Evolutionary conservation across 208 protist genomes (phyloP).

Genomic region (Trichomonas tenax): DNA sequence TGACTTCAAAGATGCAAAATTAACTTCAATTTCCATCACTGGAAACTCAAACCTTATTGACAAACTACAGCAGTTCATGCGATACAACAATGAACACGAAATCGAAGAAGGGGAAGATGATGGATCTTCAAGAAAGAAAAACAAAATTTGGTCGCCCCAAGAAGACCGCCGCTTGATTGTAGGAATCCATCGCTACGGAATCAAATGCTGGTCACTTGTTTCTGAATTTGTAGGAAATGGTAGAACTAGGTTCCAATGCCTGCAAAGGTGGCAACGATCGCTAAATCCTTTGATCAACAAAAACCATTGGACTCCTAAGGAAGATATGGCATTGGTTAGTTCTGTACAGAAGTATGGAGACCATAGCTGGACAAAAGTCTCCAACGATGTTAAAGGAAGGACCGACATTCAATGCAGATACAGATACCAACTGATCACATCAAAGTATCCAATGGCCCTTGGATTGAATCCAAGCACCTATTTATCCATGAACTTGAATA

Average conservation of each 20-base stretch:
- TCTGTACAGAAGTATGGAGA: background rate
- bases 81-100: background rate
- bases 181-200: background rate
- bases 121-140: background rate
- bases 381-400: too few species aligned
- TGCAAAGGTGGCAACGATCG: background rate
- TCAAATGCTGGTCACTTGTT: background rate
- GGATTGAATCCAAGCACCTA: background rate
- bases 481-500: background rate
- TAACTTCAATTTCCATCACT: background rate
- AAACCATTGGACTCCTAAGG: background rate
- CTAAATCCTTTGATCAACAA: background rate
- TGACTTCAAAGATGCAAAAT: background rate
- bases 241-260: background rate
- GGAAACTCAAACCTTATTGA: background rate
- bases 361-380: background rate
- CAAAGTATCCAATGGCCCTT: background rate
- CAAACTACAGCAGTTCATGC: background rate
- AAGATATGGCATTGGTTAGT: background rate
- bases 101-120: background rate
- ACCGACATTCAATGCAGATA: constrained; percentile 17
- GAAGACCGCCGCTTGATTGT: background rate
- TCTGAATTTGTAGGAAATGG: background rate
- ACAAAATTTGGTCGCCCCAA: background rate
- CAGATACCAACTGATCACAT: background rate